A percentile compares a stretch with the other conserved stretches of the same genome.
These are phyloP conservation scores for Tolypocladium pustulatum DNA, from an alignment of 2,329 filamentous ascomycete genomes.

Conservation along the genomic window DNA sequence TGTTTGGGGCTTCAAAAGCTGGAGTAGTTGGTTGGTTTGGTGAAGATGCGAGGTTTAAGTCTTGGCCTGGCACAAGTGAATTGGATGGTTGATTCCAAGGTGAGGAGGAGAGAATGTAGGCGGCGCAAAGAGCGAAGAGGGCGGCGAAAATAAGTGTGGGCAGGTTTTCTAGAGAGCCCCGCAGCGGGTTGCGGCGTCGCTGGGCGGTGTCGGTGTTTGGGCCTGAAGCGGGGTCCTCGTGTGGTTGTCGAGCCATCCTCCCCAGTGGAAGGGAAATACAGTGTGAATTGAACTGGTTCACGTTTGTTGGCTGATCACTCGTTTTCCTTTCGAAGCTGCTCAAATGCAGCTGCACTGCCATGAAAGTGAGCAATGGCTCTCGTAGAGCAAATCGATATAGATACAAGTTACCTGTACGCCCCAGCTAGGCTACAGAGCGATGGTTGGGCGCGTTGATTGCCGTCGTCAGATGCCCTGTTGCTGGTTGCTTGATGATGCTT, in stretches of 20 bases:
- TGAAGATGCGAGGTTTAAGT: conserved; percentile 8
- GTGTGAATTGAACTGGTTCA: not conserved
- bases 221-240: not conserved
- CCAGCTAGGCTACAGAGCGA: not conserved
- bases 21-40: conserved; percentile 6
- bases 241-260: not conserved
- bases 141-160: conserved; percentile 32
- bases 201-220: not conserved
- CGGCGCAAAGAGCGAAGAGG: conserved; percentile 24
- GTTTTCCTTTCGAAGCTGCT: not conserved
- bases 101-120: conserved; percentile 17
- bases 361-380: not conserved
- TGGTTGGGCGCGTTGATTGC: not conserved
- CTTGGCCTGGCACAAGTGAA: conserved; percentile 14
- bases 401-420: not conserved
- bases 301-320: not conserved
- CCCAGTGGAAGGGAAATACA: not conserved
- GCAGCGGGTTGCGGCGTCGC: conserved; percentile 11
- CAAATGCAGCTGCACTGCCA: not conserved
- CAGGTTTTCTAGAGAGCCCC: conserved; percentile 25
- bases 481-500: not conserved
- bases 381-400: not conserved
- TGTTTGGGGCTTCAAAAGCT: conserved; percentile 18
- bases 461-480: not conserved
- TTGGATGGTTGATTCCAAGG: conserved; percentile 8